Base-by-base conservation (phyloP, 192 early-diverging fungal genomes). In the Coemansia sp. region DNA sequence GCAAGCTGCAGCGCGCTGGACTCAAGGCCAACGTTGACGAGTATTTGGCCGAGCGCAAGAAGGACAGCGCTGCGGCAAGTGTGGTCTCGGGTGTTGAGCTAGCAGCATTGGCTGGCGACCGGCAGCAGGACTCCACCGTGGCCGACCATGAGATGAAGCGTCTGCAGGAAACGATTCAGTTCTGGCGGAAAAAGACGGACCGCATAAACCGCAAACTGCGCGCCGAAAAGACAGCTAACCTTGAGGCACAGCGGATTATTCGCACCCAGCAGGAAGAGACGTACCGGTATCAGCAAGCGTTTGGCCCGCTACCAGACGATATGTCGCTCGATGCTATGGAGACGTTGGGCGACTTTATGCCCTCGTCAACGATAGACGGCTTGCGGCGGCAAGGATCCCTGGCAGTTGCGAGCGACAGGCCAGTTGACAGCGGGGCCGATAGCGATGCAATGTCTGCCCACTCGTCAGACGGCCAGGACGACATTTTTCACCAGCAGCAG, bases 1-100 rank as follows among this genome's bases (percentile, higher is more conserved):
- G 81, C 53, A 67, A 67, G 56, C 67, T 82, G 59, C 72, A 82
- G 68, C 74, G 81, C 9, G 68, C 72, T 8, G 81, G 81, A 3
- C 61, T 71, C 43, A 74, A 71, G 50, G 67, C 68, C 52, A 68
- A 80, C 37, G 65, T 80, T 17, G 77, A 80, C 59, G 77, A 80
- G 65, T 80, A 74, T 22, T 43, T 80, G 24, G 71, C 77, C 6
- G 68, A 66, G 53, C 63, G 65, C 10, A 48, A 59, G 12, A 42
- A 24, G 27, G 68, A 62, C 4, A 33, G 15, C 6, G 61, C 61
- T 0, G 44, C 34, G 9, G 57, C 43, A 7, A 48, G 54, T 4
- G 43, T 53, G 8, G 39, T 19, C 1, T 19, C 40, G 22, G 40
- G 18, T 9, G 56, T 34, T 10, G 38, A 35, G 8, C 50, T 34